Base-by-base conservation (phyloP, 192 early-diverging fungal genomes). In the Rhizophagus clarus region DNA sequence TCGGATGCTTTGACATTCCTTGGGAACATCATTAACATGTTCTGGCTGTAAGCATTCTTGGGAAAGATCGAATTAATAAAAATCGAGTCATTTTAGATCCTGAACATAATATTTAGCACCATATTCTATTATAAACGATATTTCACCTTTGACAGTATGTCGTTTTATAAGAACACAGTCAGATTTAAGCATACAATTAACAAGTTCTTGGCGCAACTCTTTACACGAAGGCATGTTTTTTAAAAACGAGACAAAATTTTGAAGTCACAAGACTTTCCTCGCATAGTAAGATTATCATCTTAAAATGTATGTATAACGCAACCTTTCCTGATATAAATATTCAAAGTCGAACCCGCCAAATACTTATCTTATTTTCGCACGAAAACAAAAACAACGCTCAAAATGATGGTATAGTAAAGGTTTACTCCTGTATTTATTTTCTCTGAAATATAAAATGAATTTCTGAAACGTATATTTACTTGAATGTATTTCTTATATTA, bases 161-260 rank as follows among this genome's bases (percentile, higher is more conserved):
- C 87, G 82, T n/a, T 90, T 83, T 28, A 81, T 66, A 22, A 88
- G 49, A 3, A 90, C 85, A 68, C 89, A 90, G 24, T 90, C 79
- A 1, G 89, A 90, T 79, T 89, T 87, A 37, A 90, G 82, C 73
- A 90, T 85, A 71, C 89, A 90, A 63, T 90, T 86, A 24, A 86
- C 84, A 26, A 90, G 79, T 40, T 88, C 89, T 63, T 84, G 74
- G 28, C 89, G 82, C 68, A 90, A 87, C 34, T 89, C 88, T 82
- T 90, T 87, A 77, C 89, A 90, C 63, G 85, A 87, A 69, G 89
- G 89, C 89, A 90, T 90, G 15, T 5, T 49, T 45, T 64, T 64
- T 26, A 12, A 12, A 28, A 28, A 28, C 12, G 9, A 64, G 17
- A 56, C n/a, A 56, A 45, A 45, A 10, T 12, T 20, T 17, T 56